A percentile compares a stretch with the other conserved stretches of the same genome.
Evolutionary conservation across 305 asterid species (phyloP).

Genomic region (Fraxinus ornus): DNA sequence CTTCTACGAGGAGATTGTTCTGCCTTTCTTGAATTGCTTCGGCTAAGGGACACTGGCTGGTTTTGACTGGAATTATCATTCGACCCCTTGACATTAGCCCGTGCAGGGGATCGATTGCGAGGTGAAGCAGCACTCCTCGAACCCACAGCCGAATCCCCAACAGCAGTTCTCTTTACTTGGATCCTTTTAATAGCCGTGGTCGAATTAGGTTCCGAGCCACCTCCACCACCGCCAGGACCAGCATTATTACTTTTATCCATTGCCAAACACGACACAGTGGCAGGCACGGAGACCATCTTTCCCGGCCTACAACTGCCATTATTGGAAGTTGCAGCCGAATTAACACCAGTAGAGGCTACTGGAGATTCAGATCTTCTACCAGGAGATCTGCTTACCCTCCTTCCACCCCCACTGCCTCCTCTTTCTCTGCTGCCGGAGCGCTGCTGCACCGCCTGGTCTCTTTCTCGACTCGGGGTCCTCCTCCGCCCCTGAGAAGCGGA

Average conservation of each 20-base stretch:
- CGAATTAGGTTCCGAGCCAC: slow-evolving; percentile 20
- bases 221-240: slow-evolving; percentile 23
- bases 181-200: slow-evolving; percentile 56
- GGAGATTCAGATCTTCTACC: slow-evolving; percentile 94
- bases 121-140: slow-evolving; percentile 64
- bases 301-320: slow-evolving; percentile 50
- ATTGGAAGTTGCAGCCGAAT: slow-evolving; percentile 33
- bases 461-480: slow-evolving; percentile 86
- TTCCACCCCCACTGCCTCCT: slow-evolving; percentile 43
- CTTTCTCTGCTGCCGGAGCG: slow-evolving; percentile 79
- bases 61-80: slow-evolving; percentile 39
- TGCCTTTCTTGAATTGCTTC: slow-evolving; percentile 88
- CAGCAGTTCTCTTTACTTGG: slow-evolving; percentile 77
- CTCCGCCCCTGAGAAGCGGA: slow-evolving; percentile 47
- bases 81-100: slow-evolving; percentile 33
- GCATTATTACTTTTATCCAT: slow-evolving; percentile 49
- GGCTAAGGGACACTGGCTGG: slow-evolving; percentile 72
- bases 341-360: slow-evolving; percentile 19
- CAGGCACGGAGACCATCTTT: slow-evolving; percentile 91
- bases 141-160: slow-evolving; percentile 38
- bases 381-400: slow-evolving; percentile 93
- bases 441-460: slow-evolving; percentile 44
- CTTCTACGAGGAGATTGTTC: slow-evolving; percentile 77
- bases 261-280: slow-evolving; percentile 54
- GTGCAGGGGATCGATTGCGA: slow-evolving; percentile 79